phyloP scores from a whole-genome alignment of 257 asterid genomes.

The Gentiana macrophylla region DNA sequence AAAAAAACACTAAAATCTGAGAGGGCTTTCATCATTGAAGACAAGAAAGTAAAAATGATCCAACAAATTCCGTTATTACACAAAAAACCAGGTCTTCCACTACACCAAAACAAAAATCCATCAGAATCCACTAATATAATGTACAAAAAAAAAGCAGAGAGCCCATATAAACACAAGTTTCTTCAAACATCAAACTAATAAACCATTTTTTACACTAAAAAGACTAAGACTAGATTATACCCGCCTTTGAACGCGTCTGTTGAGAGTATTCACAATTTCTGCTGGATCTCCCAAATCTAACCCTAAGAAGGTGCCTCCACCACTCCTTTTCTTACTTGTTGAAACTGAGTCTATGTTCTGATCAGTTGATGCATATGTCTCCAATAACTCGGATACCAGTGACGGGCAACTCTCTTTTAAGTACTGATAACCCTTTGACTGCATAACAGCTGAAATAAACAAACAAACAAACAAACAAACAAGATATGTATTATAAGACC shows the following conservation, averaged over 20 bases:
- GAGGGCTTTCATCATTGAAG: too few relatives aligned
- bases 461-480: neutral
- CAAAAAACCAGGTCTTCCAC: neutral
- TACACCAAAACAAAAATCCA: neutral
- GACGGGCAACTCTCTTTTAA: slow-evolving; percentile 77
- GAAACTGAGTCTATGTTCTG: slow-evolving; percentile 42
- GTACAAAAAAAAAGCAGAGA: neutral
- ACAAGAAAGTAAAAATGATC: too few relatives aligned
- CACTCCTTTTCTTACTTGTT: slow-evolving; percentile 74
- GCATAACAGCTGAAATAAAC: slow-evolving; percentile 63
- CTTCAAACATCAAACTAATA: neutral
- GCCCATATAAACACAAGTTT: neutral
- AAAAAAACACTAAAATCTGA: too few relatives aligned
- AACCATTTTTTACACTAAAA: neutral
- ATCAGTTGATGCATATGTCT: slow-evolving; percentile 70
- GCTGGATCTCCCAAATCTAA: slow-evolving; percentile 54
- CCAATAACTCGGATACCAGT: slow-evolving; percentile 70
- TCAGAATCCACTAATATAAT: neutral
- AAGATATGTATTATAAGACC: too few relatives aligned
- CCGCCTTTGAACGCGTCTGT: slow-evolving; percentile 65
- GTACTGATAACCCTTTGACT: slow-evolving; percentile 64
- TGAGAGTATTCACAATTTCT: slow-evolving; percentile 40
- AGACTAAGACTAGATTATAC: slow-evolving; percentile 18
- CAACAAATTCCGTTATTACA: too few relatives aligned
- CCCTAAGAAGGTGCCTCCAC: slow-evolving; percentile 92